phyloP scores from a whole-genome alignment of 495 filamentous ascomycete genomes.

The Hypoxylon rickii region DNA sequence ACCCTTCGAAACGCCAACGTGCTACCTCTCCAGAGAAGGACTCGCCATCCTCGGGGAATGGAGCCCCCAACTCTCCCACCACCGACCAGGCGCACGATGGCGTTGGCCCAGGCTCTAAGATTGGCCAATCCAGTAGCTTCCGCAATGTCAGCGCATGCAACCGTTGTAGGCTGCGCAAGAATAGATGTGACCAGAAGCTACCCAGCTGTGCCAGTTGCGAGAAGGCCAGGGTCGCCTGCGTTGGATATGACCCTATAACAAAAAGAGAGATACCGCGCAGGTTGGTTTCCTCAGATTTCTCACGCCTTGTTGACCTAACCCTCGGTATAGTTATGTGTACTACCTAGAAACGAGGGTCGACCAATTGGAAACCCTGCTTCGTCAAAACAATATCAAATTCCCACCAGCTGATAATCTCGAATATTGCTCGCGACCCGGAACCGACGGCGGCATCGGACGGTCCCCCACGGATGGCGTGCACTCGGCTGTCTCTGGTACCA shows the following conservation, averaged over 20 bases:
- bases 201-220: conserved; percentile 89
- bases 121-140: conserved; percentile 64
- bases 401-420: conserved; percentile 79
- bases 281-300: conserved; percentile 44
- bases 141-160: conserved; percentile 96
- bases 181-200: conserved; percentile 89
- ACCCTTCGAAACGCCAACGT: conserved; percentile 56
- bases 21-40: conserved; percentile 54
- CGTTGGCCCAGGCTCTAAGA: conserved; percentile 38
- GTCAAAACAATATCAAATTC: conserved; percentile 70
- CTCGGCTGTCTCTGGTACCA: conserved; percentile 25
- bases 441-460: conserved; percentile 48
- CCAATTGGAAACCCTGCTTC: conserved; percentile 80
- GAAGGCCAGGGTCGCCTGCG: conserved; percentile 85
- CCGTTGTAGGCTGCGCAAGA: conserved; percentile 88
- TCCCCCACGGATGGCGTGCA: conserved; percentile 47
- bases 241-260: conserved; percentile 94
- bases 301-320: conserved; percentile 8
- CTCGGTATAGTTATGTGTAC: conserved; percentile 75
- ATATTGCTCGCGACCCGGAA: conserved; percentile 60
- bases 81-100: conserved; percentile 43
- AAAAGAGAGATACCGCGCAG: conserved; percentile 90
- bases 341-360: conserved; percentile 86
- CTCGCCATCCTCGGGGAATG: conserved; percentile 45
- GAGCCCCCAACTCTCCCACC: conserved; percentile 36